phyloP scores from a whole-genome alignment of 371 early-diverging fungal species.

The Massospora cicadina region DNA sequence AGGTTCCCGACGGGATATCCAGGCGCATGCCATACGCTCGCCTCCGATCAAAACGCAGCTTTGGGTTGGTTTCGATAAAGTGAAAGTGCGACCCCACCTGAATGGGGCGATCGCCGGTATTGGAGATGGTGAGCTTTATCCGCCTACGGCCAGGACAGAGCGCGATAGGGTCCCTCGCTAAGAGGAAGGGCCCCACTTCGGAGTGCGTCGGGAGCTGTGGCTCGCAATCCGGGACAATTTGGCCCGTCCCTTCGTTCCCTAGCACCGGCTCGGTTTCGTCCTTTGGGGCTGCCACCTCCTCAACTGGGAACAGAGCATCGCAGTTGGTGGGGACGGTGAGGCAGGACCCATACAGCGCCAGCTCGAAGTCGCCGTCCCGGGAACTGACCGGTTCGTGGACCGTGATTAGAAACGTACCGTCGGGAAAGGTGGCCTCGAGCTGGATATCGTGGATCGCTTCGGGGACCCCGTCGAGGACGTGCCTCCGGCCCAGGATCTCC shows the following conservation, averaged over 20 bases:
- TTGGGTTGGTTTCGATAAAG: slow-evolving; percentile 73
- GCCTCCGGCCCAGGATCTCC: slow-evolving; percentile 65
- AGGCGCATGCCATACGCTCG: slow-evolving; percentile 66
- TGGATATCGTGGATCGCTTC: slow-evolving; percentile 61
- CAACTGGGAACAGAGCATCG: slow-evolving; percentile 24
- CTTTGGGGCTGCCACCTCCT: neutral
- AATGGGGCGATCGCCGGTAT: slow-evolving; percentile 81
- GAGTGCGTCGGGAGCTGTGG: slow-evolving; percentile 17
- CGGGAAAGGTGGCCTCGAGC: slow-evolving; percentile 74
- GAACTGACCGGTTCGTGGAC: slow-evolving; percentile 74
- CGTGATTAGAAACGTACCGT: slow-evolving; percentile 81
- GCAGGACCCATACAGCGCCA: slow-evolving; percentile 74
- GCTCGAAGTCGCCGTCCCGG: slow-evolving; percentile 52
- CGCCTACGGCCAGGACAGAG: slow-evolving; percentile 52
- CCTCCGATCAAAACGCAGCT: slow-evolving; percentile 59
- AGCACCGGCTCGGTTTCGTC: slow-evolving; percentile 18
- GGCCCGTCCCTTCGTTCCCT: neutral
- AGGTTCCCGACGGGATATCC: slow-evolving; percentile 72
- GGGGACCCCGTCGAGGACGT: slow-evolving; percentile 54
- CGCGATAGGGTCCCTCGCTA: slow-evolving; percentile 35
- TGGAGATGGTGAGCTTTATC: slow-evolving; percentile 49
- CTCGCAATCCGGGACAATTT: neutral
- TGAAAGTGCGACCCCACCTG: slow-evolving; percentile 90
- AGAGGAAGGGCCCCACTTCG: slow-evolving; percentile 44
- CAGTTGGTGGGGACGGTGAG: slow-evolving; percentile 44